Conservation (phyloP, 2,329 filamentous ascomycete species). For the Aspergillus pseudoglaucus region DNA sequence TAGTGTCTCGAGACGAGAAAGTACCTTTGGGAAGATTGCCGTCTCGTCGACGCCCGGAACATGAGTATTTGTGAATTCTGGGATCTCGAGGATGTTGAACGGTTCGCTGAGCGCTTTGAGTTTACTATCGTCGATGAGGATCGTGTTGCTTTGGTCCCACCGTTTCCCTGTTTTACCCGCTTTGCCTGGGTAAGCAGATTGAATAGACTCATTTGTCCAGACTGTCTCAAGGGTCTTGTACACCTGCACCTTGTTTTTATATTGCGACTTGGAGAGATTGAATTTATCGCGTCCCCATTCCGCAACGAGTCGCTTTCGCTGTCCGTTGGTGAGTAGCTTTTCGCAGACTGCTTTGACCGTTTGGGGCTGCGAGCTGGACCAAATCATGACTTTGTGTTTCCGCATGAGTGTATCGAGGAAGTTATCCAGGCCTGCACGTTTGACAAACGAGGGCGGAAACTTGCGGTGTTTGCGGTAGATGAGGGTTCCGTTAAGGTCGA, state of each 20-base stretch:
- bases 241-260: conserved; percentile 66
- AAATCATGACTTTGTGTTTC: conserved; percentile 75
- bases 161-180: conserved; percentile 32
- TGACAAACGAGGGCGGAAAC: conserved; percentile 50
- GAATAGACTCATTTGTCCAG: conserved; percentile 53
- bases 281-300: conserved; percentile 76
- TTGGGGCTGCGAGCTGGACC: conserved; percentile 73
- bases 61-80: conserved; percentile 59
- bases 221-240: conserved; percentile 77
- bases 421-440: conserved; percentile 58
- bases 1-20: conserved; percentile 48
- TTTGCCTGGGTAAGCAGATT: conserved; percentile 34
- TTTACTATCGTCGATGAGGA: conserved; percentile 77
- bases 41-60: conserved; percentile 34
- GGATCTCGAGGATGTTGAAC: conserved; percentile 71
- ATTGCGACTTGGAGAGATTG: conserved; percentile 59
- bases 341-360: conserved; percentile 61
- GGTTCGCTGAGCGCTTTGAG: conserved; percentile 81
- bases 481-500: conserved; percentile 91
- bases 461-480: conserved; percentile 59
- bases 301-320: conserved; percentile 55
- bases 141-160: conserved; percentile 81
- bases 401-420: conserved; percentile 71
- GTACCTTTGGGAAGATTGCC: conserved; percentile 45
- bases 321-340: conserved; percentile 51